Percentiles rank a stretch among this genome's conserved stretches.
Evolutionary conservation across 2,329 filamentous ascomycete genomes (phyloP).

Genomic region (Cryphonectria parasitica): DNA sequence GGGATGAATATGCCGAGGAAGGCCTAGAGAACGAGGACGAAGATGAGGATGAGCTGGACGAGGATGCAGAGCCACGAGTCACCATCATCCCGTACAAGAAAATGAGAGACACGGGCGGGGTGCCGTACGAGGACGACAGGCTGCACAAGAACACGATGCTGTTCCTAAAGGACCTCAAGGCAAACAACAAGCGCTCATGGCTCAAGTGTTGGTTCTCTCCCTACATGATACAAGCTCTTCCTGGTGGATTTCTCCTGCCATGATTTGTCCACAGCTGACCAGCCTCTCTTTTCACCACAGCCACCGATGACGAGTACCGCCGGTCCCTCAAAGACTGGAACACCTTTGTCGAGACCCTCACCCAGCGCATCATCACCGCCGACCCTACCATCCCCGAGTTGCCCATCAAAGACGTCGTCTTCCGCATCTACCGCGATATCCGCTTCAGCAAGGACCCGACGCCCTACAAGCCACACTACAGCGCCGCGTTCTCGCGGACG

Average conservation of each 20-base stretch:
- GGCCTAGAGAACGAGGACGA: constrained; percentile 38
- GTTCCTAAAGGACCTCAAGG: constrained; percentile 62
- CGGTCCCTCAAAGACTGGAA: constrained; percentile 80
- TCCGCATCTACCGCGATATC: constrained; percentile 85
- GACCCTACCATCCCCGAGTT: constrained; percentile 87
- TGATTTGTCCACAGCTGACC: not conserved
- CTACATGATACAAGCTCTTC: no score
- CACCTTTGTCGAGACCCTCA: constrained; percentile 74
- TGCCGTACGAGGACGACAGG: constrained; percentile 55
- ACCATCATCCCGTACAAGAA: constrained; percentile 48
- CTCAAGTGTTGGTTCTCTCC: constrained; percentile 52
- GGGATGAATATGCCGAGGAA: constrained; percentile 41
- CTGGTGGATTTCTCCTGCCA: no score
- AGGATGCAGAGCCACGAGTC: constrained; percentile 41
- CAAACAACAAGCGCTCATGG: constrained; percentile 63
- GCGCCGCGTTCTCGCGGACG: constrained; percentile 84
- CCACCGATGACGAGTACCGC: constrained; percentile 79
- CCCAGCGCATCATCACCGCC: constrained; percentile 68
- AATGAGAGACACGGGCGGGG: constrained; percentile 45
- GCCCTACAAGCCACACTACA: constrained; percentile 89
- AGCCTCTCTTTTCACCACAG: constrained; percentile 46
- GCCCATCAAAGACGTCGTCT: constrained; percentile 82
- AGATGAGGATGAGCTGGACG: constrained; percentile 43
- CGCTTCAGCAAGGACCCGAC: constrained; percentile 84
- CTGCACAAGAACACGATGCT: constrained; percentile 62